Evolutionary conservation across 768 basidiomycete species (phyloP), one percentile per base, ranked within the genome.

Genomic region (Phaffia tasmanica): DNA sequence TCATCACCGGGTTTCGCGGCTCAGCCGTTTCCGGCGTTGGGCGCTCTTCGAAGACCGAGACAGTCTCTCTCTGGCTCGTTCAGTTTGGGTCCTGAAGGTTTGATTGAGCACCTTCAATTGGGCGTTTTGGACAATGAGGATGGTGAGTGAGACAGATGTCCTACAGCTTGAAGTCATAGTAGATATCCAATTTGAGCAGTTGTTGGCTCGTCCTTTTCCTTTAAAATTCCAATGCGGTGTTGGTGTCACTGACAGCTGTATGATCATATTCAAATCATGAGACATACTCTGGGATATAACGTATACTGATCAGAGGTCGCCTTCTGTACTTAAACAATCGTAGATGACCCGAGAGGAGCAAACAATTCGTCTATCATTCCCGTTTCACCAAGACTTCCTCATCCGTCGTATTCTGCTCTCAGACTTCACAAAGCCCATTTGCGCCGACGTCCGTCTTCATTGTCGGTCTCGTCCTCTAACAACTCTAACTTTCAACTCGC

Each of bases 311-410:
- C 35, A 30, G 48, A 46, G 27, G 15, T 50, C 23, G 21, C 8
- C 32, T 27, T 53, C n/a, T 8, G 47, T 23, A 19, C 27, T 53
- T 14, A 35, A 19, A 16, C 30, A 25, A 21, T 18, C 18, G 15
- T 35, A 61, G 61, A 62, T 25, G 30, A 25, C 30, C 56, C 50
- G 25, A 47, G 53, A 9, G 62, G 67, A 25, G 67, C 67, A 35
- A 69, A 69, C 63, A 69, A 69, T 62, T 69, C 67, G 25, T 69
- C 67, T 29, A 47, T 69, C 49, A 57, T 69, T 1, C 67, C 62
- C 14, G 57, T 58, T 27, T 69, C 67, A 21, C 67, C 67, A 5
- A 29, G 57, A 11, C 30, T 69, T 29, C 55, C 19, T 16, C 62
- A 25, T 21, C 53, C 21, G n/a, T 47, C n/a, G 23, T 29, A 47